phyloP scores from a whole-genome alignment of 225 moss, liverwort and hornwort genomes.

The Pseudoscleropodium purum region DNA sequence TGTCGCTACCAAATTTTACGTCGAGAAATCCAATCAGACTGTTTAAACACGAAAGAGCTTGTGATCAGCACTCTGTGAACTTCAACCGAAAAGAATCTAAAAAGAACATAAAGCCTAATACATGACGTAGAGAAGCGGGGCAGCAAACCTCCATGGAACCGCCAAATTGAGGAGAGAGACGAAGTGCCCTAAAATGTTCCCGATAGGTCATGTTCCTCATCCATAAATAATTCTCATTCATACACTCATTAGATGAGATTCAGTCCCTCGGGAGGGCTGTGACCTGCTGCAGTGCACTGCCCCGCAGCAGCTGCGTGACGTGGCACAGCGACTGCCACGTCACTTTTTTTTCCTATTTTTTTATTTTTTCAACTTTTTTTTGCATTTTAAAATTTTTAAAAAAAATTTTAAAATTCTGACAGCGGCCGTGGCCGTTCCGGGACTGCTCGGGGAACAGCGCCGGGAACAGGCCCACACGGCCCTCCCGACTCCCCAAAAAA shows the following conservation, averaged over 20 bases:
- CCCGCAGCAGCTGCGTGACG: no score
- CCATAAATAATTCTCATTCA: neutral
- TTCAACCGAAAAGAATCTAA: neutral
- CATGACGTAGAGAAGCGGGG: neutral
- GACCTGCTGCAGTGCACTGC: no score
- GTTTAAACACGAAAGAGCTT: neutral
- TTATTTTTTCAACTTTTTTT: no score
- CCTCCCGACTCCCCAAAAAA: no score
- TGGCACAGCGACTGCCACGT: no score
- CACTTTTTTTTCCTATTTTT: no score
- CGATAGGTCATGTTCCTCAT: neutral
- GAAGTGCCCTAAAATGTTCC: neutral
- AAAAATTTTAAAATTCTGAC: no score
- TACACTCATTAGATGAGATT: neutral
- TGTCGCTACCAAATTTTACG: neutral
- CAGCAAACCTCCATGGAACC: neutral
- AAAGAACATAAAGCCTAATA: neutral
- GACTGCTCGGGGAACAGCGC: no score
- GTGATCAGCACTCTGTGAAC: neutral
- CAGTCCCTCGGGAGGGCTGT: no score
- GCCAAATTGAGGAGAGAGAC: neutral
- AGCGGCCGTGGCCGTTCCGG: no score
- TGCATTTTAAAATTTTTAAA: no score
- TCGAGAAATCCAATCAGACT: neutral
- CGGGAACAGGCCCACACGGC: no score